These are phyloP conservation scores for Violaceomyces palustris DNA, from an alignment of 1,284 basidiomycete species.

Conservation along the genomic window DNA sequence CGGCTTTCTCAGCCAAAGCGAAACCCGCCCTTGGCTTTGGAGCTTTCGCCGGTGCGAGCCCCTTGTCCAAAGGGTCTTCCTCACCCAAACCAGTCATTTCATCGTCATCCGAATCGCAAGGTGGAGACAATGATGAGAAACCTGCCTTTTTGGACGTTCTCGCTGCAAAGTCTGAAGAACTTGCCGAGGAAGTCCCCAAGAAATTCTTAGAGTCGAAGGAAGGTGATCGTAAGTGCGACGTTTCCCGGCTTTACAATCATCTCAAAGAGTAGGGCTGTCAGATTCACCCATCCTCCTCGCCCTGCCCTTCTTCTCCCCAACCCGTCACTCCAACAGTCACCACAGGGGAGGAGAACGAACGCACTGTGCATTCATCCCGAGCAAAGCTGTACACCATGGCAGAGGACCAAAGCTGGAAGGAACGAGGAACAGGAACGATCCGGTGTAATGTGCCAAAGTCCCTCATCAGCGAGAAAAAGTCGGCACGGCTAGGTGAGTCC, in stretches of 20 bases:
- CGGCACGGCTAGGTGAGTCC: slow-evolving; percentile 66
- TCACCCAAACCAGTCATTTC: neutral
- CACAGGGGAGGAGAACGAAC: slow-evolving; percentile 89
- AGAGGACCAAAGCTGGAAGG: slow-evolving; percentile 69
- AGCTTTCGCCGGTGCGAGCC: slow-evolving; percentile 31
- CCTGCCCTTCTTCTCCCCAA: no score
- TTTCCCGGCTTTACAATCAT: no score
- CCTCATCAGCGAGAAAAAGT: slow-evolving; percentile 60
- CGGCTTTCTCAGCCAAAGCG: no score
- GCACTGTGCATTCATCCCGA: slow-evolving; percentile 74
- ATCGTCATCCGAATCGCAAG: neutral
- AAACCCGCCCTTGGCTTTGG: slow-evolving; percentile 33
- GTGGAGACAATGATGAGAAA: no score
- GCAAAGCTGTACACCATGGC: slow-evolving; percentile 73
- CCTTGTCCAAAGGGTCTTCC: slow-evolving; percentile 13
- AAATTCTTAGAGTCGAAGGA: no score
- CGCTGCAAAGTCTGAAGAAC: no score
- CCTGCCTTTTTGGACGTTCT: no score
- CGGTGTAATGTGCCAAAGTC: slow-evolving; percentile 67
- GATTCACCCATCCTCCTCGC: no score
- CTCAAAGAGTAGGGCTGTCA: no score
- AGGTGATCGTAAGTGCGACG: no score
- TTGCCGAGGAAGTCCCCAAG: no score
- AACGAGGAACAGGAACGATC: slow-evolving; percentile 75
- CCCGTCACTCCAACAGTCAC: slow-evolving; percentile 58